Base-by-base conservation (phyloP, 2,329 filamentous ascomycete species). In the Orbilia blumenaviensis region DNA sequence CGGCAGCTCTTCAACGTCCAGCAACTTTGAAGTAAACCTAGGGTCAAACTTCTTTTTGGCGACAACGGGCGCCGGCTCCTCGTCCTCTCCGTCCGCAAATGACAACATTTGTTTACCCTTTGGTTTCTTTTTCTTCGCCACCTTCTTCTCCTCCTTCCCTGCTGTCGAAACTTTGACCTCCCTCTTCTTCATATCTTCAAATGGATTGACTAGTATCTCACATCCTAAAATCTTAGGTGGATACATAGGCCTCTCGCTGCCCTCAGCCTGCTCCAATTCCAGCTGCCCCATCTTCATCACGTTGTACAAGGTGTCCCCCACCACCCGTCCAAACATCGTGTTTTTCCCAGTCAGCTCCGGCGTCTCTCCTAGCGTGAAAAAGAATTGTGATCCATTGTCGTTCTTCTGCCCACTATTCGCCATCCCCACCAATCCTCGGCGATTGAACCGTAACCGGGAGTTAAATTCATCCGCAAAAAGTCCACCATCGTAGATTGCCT, bases 331-430 rank as follows among this genome's bases (percentile, higher is more conserved):
- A 85, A 99, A 98, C 82, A 98, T 85, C 0, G 95, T 98, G 83
- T 97, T 97, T 84, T 92, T 92, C 61, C 91, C 91, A 79, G 91
- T 92, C 81, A 99, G 83, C 85, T 98, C 93, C 25, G 93, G 90
- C 23, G 94, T 86, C 81, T 91, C 93, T 66, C 86, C 86, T 63
- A 99, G 84, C 0, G 95, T 98, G 77, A 99, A 90, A 85, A 99
- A 99, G 86, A 98, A 98, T 83, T 99, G 95, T 82, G 93, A 97
- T 34, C 93, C 92, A 84, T 98, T 98, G 66, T 92, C 92, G 80
- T 94, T 87, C 29, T 88, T 87, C 61, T 84, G 85, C 50, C 93
- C 90, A 77, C 92, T 91, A 83, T 98, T 98, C 27, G 95, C 95
- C 93, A 98, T 97, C n/a, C 92, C 95, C 80, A 99, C 84, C 80